Percentiles rank a stretch among this genome's conserved stretches.
Conservation (phyloP, 495 filamentous ascomycete species). For the Mycothermus thermophilus region DNA sequence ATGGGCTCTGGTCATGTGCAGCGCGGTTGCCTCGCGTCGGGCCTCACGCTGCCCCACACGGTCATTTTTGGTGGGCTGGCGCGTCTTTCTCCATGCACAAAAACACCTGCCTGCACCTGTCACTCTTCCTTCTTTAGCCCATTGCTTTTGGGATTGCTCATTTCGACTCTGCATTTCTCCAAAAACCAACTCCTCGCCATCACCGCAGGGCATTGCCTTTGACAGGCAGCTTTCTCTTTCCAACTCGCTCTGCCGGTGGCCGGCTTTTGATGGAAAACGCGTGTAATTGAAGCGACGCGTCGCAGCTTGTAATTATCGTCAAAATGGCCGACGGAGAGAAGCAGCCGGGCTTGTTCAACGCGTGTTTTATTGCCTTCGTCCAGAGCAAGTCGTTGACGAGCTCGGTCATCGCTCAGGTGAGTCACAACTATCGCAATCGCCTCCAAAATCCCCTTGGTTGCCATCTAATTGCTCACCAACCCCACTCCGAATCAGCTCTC, state of each 20-base stretch:
- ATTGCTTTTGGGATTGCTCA: neutral
- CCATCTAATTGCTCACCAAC: neutral
- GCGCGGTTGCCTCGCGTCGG: constrained; percentile 19
- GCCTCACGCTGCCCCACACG: constrained; percentile 2
- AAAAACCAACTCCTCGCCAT: neutral
- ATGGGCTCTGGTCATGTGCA: constrained; percentile 20
- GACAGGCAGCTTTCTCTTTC: neutral
- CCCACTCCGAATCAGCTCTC: constrained; percentile 29
- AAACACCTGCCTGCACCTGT: neutral
- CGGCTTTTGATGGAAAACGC: neutral
- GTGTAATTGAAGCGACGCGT: constrained; percentile 10
- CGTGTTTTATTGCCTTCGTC: constrained; percentile 33
- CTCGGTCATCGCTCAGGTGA: constrained; percentile 32
- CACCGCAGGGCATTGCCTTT: neutral
- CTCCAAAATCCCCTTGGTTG: no score
- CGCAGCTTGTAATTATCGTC: constrained; percentile 1
- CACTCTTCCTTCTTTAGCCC: neutral
- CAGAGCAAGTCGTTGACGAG: constrained; percentile 28
- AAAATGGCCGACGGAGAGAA: constrained; percentile 27
- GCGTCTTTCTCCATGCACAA: constrained; percentile 8
- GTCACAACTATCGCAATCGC: constrained; percentile 8
- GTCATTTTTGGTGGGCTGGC: constrained; percentile 11
- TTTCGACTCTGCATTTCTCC: neutral
- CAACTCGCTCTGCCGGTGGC: neutral
- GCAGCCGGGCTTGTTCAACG: constrained; percentile 20